These are phyloP conservation scores for Mycena galericulata DNA, from an alignment of 768 basidiomycete genomes.

Conservation along the genomic window DNA sequence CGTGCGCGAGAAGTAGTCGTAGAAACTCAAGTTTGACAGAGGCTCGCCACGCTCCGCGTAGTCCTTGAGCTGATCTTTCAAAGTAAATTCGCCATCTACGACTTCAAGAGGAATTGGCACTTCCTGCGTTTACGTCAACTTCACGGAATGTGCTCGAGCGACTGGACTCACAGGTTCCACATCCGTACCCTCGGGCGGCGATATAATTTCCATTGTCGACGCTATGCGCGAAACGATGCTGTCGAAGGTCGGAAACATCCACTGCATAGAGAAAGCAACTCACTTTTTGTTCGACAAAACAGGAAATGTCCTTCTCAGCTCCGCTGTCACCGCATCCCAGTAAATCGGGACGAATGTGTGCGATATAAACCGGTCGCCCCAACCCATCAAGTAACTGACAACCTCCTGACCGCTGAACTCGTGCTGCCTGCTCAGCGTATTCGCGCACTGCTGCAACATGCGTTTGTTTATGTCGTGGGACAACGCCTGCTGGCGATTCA, in stretches of 20 bases:
- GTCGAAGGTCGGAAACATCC: too few relatives aligned
- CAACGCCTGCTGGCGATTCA: conserved; percentile 7
- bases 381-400: too few relatives aligned
- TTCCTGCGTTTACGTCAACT: too few relatives aligned
- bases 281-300: conserved; percentile 1
- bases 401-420: conserved; percentile 47
- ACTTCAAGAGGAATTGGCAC: too few relatives aligned
- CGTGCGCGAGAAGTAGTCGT: conserved; percentile 46
- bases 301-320: conserved; percentile 32
- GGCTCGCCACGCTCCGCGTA: conserved; percentile 40
- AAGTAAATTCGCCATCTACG: too few relatives aligned
- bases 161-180: too few relatives aligned
- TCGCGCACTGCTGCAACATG: conserved; percentile 40
- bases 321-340: conserved; percentile 48
- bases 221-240: too few relatives aligned
- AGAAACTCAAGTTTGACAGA: conserved; percentile 33
- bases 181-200: too few relatives aligned
- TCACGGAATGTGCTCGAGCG: too few relatives aligned
- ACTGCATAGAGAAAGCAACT: background rate
- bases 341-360: too few relatives aligned
- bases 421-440: conserved; percentile 43
- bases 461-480: conserved; percentile 36
- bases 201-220: too few relatives aligned
- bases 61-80: conserved; percentile 41
- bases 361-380: too few relatives aligned